Evolutionary conservation across 1,284 basidiomycete genomes (phyloP).

Genomic region (Chalciporus sp.): DNA sequence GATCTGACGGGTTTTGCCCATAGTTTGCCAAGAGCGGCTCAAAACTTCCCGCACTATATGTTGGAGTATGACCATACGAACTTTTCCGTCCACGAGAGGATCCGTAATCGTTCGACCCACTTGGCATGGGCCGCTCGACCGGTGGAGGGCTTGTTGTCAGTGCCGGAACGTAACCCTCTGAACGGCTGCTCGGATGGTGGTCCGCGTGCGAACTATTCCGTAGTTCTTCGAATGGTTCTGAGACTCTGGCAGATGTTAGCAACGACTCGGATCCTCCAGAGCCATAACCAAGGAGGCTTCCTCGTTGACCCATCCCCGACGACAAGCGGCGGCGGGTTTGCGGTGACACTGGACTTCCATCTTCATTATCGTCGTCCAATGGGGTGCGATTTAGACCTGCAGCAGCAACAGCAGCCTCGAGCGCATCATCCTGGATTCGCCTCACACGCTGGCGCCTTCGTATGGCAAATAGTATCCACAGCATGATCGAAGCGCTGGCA

Average conservation of each 20-base stretch:
- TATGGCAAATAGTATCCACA: slow-evolving; percentile 72
- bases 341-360: slow-evolving; percentile 30
- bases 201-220: slow-evolving; percentile 46
- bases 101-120: slow-evolving; percentile 34
- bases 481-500: slow-evolving; percentile 64
- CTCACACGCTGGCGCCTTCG: slow-evolving; percentile 61
- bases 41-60: slow-evolving; percentile 60
- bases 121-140: slow-evolving; percentile 23
- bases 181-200: slow-evolving; percentile 16
- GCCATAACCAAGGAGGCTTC: slow-evolving; percentile 32
- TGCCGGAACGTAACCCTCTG: slow-evolving; percentile 45
- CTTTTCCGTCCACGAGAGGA: slow-evolving; percentile 43
- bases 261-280: slow-evolving; percentile 39
- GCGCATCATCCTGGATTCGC: slow-evolving; percentile 61
- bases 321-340: slow-evolving; percentile 32
- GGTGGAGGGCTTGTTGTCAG: slow-evolving; percentile 50
- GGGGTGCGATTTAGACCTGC: slow-evolving; percentile 65
- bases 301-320: slow-evolving; percentile 36
- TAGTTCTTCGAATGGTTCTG: slow-evolving; percentile 26
- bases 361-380: slow-evolving; percentile 63
- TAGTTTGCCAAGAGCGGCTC: slow-evolving; percentile 61
- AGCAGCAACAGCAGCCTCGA: slow-evolving; percentile 69
- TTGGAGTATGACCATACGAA: slow-evolving; percentile 45
- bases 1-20: slow-evolving; percentile 25
- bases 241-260: slow-evolving; percentile 17